A percentile compares a stretch with the other conserved stretches of the same genome.
Conservation (phyloP, 2,329 filamentous ascomycete genomes). For the Juglanconis oblonga region DNA sequence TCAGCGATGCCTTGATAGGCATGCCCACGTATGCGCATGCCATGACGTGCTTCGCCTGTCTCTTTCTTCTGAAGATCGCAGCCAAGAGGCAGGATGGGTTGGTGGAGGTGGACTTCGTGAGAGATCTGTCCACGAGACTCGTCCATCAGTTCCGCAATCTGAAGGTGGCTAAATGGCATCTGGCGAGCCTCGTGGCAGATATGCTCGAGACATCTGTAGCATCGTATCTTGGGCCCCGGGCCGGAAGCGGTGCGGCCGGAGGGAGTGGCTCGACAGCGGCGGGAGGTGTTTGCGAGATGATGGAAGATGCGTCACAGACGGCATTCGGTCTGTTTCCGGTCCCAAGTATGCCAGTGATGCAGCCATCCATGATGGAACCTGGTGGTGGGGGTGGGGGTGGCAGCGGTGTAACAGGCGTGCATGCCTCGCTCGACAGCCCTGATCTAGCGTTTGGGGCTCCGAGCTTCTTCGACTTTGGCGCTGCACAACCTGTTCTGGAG, state of each 20-base stretch:
- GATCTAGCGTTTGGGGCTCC: too few species aligned
- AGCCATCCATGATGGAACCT: too few species aligned
- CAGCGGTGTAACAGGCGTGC: too few species aligned
- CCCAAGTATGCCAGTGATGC: too few species aligned
- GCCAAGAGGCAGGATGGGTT: conserved; percentile 35
- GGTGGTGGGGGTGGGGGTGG: too few species aligned
- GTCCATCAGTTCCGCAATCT: conserved; percentile 38
- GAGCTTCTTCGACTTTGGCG: too few species aligned
- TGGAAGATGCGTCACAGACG: too few species aligned
- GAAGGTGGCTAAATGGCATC: conserved; percentile 41
- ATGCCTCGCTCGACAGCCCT: too few species aligned
- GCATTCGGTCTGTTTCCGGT: too few species aligned
- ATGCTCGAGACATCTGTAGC: conserved; percentile 34
- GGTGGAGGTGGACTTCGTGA: conserved; percentile 34
- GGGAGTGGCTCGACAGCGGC: background rate
- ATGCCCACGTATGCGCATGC: conserved; percentile 51
- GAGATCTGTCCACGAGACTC: conserved; percentile 34
- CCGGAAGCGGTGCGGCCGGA: background rate
- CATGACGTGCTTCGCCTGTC: conserved; percentile 52
- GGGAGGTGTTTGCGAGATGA: too few species aligned
- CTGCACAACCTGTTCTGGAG: too few species aligned
- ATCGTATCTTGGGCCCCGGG: background rate
- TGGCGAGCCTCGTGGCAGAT: conserved; percentile 44
- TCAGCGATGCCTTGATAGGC: conserved; percentile 32
- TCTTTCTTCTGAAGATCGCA: conserved; percentile 48